Evolutionary conservation across 164 flowering plant species (phyloP).

Genomic region (Umbilicus rupestris): DNA sequence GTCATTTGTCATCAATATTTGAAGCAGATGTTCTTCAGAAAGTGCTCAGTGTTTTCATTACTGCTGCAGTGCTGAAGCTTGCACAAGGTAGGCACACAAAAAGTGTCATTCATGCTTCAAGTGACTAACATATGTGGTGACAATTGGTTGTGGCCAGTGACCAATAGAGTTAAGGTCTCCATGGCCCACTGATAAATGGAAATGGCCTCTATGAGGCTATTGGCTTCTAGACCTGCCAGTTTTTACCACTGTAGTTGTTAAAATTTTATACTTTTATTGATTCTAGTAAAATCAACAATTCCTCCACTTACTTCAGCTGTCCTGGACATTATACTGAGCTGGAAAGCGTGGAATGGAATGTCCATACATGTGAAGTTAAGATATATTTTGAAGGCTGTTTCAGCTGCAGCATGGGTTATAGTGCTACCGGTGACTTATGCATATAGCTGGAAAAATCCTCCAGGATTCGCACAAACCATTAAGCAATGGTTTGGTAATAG

Average conservation of each 20-base stretch:
- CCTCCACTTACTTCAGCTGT: slow-evolving; percentile 42
- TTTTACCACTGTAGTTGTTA: not conserved
- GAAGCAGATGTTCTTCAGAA: slow-evolving; percentile 54
- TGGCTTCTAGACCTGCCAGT: too few relatives aligned
- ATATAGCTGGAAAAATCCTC: slow-evolving; percentile 66
- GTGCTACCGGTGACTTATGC: slow-evolving; percentile 81
- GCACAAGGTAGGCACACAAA: slow-evolving; percentile 44
- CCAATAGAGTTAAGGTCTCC: not conserved
- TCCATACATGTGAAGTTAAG: slow-evolving; percentile 61
- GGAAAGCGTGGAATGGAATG: slow-evolving; percentile 76
- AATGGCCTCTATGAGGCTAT: not conserved
- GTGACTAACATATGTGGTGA: not conserved
- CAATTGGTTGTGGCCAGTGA: not conserved
- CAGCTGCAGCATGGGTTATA: slow-evolving; percentile 83
- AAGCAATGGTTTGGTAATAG: slow-evolving; percentile 71
- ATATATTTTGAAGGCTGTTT: slow-evolving; percentile 62
- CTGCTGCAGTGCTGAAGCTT: slow-evolving; percentile 88
- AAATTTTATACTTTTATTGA: not conserved
- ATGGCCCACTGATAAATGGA: not conserved
- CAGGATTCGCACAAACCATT: slow-evolving; percentile 67
- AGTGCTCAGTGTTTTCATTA: slow-evolving; percentile 77
- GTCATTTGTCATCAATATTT: slow-evolving; percentile 40
- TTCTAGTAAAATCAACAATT: not conserved
- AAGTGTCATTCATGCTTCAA: not conserved
- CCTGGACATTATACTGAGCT: slow-evolving; percentile 64